Percentiles rank a stretch among this genome's conserved stretches.
These are phyloP conservation scores for Babesia ovis DNA, from an alignment of 169 alveolate species.

Conservation along the genomic window DNA sequence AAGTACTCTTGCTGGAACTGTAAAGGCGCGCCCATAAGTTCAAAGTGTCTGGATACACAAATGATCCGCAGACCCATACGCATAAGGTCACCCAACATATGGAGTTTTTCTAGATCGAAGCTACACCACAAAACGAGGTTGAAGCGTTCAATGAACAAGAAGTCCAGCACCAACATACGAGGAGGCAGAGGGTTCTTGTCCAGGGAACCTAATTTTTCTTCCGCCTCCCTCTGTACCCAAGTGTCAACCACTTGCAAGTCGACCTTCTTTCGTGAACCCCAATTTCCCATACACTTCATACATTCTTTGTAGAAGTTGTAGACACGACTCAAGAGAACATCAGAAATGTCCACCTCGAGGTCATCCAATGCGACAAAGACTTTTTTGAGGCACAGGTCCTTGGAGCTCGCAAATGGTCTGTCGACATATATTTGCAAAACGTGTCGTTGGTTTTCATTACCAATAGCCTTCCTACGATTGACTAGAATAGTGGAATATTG, in stretches of 20 bases:
- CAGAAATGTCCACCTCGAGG: conserved; percentile 79
- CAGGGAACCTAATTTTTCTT: conserved; percentile 19
- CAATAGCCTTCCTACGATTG: conserved; percentile 64
- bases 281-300: conserved; percentile 43
- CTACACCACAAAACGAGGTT: conserved; percentile 81
- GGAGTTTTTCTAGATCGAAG: conserved; percentile 80
- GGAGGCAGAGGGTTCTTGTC: conserved; percentile 70
- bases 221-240: conserved; percentile 59
- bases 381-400: conserved; percentile 76
- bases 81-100: conserved; percentile 82
- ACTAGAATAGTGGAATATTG: conserved; percentile 66
- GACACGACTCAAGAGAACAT: conserved; percentile 41
- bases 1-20: conserved; percentile 79
- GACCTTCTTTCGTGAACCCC: conserved; percentile 23
- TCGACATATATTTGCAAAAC: conserved; percentile 80
- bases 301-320: conserved; percentile 64
- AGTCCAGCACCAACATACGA: conserved; percentile 73
- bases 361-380: conserved; percentile 78
- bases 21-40: conserved; percentile 84
- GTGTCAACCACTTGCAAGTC: conserved; percentile 41
- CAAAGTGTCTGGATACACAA: conserved; percentile 73
- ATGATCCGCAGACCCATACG: conserved; percentile 80
- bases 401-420: conserved; percentile 76
- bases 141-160: conserved; percentile 75
- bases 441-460: conserved; percentile 34